phyloP scores from a whole-genome alignment of 23 red algal genomes.

The Gracilariopsis chorda region DNA sequence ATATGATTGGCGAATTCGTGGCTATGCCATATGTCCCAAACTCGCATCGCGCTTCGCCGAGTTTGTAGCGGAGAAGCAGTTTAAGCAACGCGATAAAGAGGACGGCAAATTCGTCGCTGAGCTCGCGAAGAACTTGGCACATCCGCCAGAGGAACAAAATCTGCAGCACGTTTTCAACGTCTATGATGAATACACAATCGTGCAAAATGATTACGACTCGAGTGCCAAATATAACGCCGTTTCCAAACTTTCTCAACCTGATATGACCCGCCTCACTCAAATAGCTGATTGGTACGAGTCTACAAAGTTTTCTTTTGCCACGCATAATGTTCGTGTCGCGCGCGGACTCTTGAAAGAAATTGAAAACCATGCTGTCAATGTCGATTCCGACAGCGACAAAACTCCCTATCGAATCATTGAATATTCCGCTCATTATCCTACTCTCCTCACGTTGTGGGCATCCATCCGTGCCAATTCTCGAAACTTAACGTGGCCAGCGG shows the following conservation, averaged over 20 bases:
- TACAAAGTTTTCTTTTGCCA: conserved; percentile 38
- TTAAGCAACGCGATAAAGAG: background rate
- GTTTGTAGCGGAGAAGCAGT: conserved; percentile 14
- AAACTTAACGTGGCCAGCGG: background rate
- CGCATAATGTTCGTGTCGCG: conserved; percentile 31
- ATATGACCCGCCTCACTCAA: conserved; percentile 3
- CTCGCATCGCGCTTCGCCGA: background rate
- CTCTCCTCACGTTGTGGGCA: conserved; percentile 45
- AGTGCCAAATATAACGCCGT: background rate
- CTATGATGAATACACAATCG: conserved; percentile 54
- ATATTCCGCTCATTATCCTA: conserved; percentile 71
- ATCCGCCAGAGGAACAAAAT: background rate
- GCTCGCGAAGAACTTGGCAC: background rate
- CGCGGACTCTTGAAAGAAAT: conserved; percentile 25
- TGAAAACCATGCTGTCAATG: background rate
- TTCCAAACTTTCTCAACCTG: background rate
- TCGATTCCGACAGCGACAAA: background rate
- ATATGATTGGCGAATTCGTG: conserved; percentile 52
- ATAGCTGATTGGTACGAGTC: conserved; percentile 55
- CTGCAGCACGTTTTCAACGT: conserved; percentile 55
- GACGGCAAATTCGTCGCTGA: conserved; percentile 3
- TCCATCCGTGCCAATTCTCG: background rate
- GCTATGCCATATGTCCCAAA: conserved; percentile 36
- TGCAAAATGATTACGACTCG: background rate
- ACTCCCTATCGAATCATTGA: conserved; percentile 34